phyloP scores from a whole-genome alignment of 164 flowering plant genomes.

The Echeveria elegans region DNA sequence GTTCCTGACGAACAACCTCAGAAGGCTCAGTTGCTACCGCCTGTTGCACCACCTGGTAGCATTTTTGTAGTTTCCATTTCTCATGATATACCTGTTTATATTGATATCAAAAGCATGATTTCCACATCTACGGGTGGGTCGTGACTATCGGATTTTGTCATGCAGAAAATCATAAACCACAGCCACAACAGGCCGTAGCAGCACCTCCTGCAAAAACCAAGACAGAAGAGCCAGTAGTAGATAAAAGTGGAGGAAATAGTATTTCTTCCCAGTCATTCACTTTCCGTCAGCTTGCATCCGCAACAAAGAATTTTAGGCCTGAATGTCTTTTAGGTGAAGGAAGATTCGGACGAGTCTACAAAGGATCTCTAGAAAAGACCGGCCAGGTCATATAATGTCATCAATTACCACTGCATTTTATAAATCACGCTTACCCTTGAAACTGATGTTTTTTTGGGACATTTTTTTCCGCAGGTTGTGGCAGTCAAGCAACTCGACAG shows the following conservation, averaged over 20 bases:
- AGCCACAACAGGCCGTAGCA: background rate
- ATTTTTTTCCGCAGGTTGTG: background rate
- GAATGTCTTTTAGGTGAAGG: conserved; percentile 6
- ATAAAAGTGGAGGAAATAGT: background rate
- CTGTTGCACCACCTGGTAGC: background rate
- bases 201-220: background rate
- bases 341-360: conserved; percentile 9
- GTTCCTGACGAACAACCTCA: background rate
- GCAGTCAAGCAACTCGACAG: conserved; percentile 2
- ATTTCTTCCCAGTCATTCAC: conserved; percentile 1
- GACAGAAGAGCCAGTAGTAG: background rate
- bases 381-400: conserved; percentile 3
- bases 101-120: background rate
- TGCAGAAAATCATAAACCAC: background rate
- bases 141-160: background rate
- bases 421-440: background rate
- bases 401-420: background rate
- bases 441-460: background rate
- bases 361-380: conserved; percentile 2
- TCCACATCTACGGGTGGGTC: background rate
- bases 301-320: conserved; percentile 7
- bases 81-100: too few species aligned
- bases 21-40: background rate
- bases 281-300: conserved; percentile 9
- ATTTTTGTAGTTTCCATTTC: background rate